A percentile compares a stretch with the other conserved stretches of the same genome.
Conservation (phyloP, 805 yeast genomes). For the Metschnikowia cubensis region DNA sequence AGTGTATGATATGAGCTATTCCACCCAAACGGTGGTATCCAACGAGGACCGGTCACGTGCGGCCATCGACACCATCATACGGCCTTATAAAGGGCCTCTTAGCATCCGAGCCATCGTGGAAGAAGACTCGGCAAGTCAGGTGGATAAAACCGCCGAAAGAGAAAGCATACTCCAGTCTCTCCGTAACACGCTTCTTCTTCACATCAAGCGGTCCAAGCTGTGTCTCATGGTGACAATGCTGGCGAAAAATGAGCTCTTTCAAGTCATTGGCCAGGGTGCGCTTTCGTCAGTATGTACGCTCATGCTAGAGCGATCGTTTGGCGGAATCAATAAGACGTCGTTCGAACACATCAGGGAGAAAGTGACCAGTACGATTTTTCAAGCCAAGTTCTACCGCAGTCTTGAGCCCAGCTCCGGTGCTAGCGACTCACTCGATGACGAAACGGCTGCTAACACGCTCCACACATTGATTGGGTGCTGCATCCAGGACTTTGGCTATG, state of each 20-base stretch:
- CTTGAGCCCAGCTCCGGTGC: constrained; percentile 40
- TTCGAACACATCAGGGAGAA: constrained; percentile 47
- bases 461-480: constrained; percentile 64
- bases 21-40: constrained; percentile 26
- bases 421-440: constrained; percentile 40
- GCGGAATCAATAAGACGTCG: constrained; percentile 50
- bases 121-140: neutral
- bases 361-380: constrained; percentile 37
- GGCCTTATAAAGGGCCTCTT: constrained; percentile 26
- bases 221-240: constrained; percentile 46
- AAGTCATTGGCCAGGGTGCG: constrained; percentile 54
- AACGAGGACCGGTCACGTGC: constrained; percentile 39
- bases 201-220: constrained; percentile 58
- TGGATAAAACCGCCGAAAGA: constrained; percentile 6
- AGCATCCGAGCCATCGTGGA: neutral
- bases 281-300: constrained; percentile 53
- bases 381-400: constrained; percentile 45
- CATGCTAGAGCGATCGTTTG: constrained; percentile 61
- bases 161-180: constrained; percentile 10
- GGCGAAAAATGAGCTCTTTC: constrained; percentile 35
- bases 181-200: constrained; percentile 12
- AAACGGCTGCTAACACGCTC: constrained; percentile 51
- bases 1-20: constrained; percentile 31
- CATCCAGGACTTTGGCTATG: constrained; percentile 78
- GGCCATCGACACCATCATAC: constrained; percentile 46